Evolutionary conservation across 2,329 filamentous ascomycete genomes (phyloP), one percentile per base, ranked within the genome.

Genomic region (Phyllosticta citribraziliensis): DNA sequence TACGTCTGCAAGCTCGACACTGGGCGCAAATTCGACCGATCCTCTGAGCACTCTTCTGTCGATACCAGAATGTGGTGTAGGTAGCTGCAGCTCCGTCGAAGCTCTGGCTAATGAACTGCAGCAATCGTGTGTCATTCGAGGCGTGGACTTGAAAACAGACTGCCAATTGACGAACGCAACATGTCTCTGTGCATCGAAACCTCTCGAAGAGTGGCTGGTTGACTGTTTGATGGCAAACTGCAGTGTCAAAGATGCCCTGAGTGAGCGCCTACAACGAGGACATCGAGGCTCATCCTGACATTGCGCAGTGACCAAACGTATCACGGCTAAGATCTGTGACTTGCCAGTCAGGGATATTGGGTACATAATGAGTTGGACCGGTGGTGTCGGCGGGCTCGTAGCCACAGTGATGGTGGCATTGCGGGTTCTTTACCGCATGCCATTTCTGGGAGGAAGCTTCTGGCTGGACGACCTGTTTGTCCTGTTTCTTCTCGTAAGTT

Each of bases 281-380:
- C 5, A 8, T 12, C 5, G 12, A 20, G 3, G 4, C 6, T 47
- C 10, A 8, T 24, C 14, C 33, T 57, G n/a, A 57, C 33, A 17
- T 25, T 14, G 22, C 55, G 30, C 57, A 76, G 74, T 69, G 14
- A 75, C 74, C 4, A 76, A 79, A 65, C 78, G 79, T 63, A 67
- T 72, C 56, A 78, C 76, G 0, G 59, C 66, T 14, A 72, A 73
- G 19, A 65, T 69, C 40, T 80, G 78, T 59, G 67, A 70, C 30
- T 72, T 70, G 2, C 74, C 75, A 0, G 62, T 74, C 9, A 70
- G 75, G 17, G 70, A 77, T 63, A 69, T 68, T 53, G 70, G 68
- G 6, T 65, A 67, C 3, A 55, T 64, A 8, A 67, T 75, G 14
- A 72, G 71, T 5, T 64, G 70, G 20, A 62, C 70, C 10, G 75